Evolutionary conservation across 2,329 filamentous ascomycete species (phyloP), one percentile per base, ranked within the genome.

Genomic region (Calonectria multiphialidica): DNA sequence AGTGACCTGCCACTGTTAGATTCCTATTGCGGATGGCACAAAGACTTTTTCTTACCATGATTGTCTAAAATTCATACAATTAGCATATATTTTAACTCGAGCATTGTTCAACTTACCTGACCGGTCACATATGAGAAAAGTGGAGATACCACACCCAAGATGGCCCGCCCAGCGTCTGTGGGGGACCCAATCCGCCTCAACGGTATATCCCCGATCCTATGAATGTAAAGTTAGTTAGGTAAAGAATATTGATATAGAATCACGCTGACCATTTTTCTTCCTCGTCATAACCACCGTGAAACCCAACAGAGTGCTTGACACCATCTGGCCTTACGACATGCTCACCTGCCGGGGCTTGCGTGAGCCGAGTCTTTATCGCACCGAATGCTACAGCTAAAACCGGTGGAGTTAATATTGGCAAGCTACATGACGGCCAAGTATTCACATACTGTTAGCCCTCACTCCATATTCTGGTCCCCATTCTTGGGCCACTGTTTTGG

Each of bases 401-500:
- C 15, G 8, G 23, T 13, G 23, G 2, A 12, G 37, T 66, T 37
- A 66, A 44, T 55, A 9, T n/a, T 4, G 4, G 25, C 18, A 15
- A 9, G 21, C 7, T 28, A n/a, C 5, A 45, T 6, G 4, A 9
- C 4, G 2, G 1, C 1, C 4, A 23, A 2, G 6, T 8, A 18
- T 1, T 13, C 25, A 33, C 68, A 18, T 71, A 71, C 71, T 59
- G 40, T 72, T 72, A 8, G 42, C 63, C 53, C 71, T 67, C 16
- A 72, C 71, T 16, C 71, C 71, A 61, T 72, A 73, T 28, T 68
- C 64, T 44, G 74, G 95, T 1, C 95, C 95, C 95, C 95, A 98
- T 87, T 98, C 93, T 86, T 97, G 97, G 2, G 95, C 95, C 80
- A 98, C 94, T 2, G 95, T 95, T 87, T 97, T 97, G 71, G 93